Conservation (phyloP, 768 basidiomycete species). For the Termitomyces eurrhizus region DNA sequence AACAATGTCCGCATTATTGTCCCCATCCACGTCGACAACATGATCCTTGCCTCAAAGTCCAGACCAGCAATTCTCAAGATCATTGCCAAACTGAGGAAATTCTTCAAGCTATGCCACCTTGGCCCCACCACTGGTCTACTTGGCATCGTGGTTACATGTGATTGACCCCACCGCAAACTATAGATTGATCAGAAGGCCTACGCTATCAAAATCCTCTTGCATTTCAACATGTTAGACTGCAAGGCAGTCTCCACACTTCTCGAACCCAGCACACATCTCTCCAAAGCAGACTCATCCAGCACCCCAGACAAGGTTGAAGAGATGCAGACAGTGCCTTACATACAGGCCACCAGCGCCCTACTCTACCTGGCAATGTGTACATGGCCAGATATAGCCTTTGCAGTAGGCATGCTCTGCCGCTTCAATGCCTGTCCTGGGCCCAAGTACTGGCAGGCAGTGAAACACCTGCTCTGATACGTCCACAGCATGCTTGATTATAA, state of each 20-base stretch:
- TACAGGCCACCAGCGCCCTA: too few relatives aligned
- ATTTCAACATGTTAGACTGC: neutral
- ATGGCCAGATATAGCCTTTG: neutral
- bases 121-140: conserved; percentile 2
- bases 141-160: neutral
- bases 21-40: neutral
- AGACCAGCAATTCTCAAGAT: neutral
- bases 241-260: neutral
- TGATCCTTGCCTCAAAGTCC: too few relatives aligned
- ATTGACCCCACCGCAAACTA: neutral
- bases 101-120: conserved; percentile 3
- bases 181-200: neutral
- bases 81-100: neutral
- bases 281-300: neutral
- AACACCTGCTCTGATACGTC: neutral
- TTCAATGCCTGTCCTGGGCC: neutral
- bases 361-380: too few relatives aligned
- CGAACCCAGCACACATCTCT: neutral
- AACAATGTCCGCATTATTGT: neutral
- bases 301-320: neutral
- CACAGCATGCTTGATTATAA: neutral
- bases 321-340: too few relatives aligned
- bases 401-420: neutral
- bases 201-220: neutral
- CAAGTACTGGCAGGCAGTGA: neutral